Evolutionary conservation across 1,139 yeast species (phyloP), one percentile per base, ranked within the genome.

Genomic region (Casaregolazyma suthepensis): DNA sequence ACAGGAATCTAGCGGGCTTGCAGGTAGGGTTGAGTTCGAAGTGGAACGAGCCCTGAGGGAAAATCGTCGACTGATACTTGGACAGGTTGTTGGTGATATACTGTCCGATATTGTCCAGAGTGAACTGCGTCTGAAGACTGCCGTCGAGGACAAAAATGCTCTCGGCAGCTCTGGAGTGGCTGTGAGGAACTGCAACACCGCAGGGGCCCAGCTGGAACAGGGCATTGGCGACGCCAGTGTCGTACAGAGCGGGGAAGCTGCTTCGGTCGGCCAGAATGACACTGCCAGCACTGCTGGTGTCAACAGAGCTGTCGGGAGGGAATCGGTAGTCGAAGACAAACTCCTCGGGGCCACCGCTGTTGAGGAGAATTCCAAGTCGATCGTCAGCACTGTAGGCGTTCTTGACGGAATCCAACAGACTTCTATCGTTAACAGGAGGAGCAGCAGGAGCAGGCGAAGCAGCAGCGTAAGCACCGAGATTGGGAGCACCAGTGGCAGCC

Each of bases 121-220:
- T 23, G 46, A 61, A 61, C 49, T 61, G 61, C 1, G 63, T 59
- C 31, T 53, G 47, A 20, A 63, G 22, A 5, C 44, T 20, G 1
- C 66, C 66, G 35, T 56, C 52, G 6, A 55, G 53, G 15, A 63
- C 64, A 19, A 61, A 22, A n/a, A 63, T 43, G 19, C 46, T 51
- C 52, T 63, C 65, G 37, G 54, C 52, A 4, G 65, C 65, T 44
- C 64, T 53, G n/a, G 63, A 52, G 23, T 59, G 59, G 12, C 54
- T 45, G 51, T 61, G 63, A 26, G 66, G 65, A 3, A 56, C 59
- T 17, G 61, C 59, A 19, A 62, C 20, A 7, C 61, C 61, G 48
- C 66, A 63, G 1, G 65, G 62, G 1, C 54, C 60, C 20, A 63
- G 52, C 17, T 52, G 52, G 45, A 56, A 53, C 12, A 59, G 17